Evolutionary conservation across 371 early-diverging fungal genomes (phyloP).

Genomic region (Cokeromyces recurvatus): DNA sequence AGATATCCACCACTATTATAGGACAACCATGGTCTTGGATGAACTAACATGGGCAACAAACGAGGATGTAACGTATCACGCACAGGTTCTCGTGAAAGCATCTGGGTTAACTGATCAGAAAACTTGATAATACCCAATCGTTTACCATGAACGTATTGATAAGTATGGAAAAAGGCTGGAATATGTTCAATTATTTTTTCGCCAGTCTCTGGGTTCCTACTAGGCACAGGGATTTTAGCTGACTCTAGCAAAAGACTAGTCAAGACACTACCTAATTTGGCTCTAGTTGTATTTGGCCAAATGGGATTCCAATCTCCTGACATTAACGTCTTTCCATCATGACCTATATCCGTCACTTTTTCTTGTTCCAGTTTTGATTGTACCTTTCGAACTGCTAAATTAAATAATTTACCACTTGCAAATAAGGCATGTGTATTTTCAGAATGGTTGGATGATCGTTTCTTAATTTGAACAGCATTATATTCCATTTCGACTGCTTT

Average conservation of each 20-base stretch:
- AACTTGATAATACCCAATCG: constrained; percentile 72
- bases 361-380: constrained; percentile 54
- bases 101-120: constrained; percentile 65
- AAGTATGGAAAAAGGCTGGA: constrained; percentile 82
- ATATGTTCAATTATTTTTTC: constrained; percentile 53
- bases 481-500: constrained; percentile 82
- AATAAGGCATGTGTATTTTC: constrained; percentile 46
- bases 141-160: constrained; percentile 60
- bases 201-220: constrained; percentile 54
- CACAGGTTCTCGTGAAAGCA: constrained; percentile 63
- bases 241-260: constrained; percentile 69
- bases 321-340: constrained; percentile 11
- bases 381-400: constrained; percentile 71
- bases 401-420: constrained; percentile 71
- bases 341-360: constrained; percentile 10
- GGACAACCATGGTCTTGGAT: constrained; percentile 92
- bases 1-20: constrained; percentile 90
- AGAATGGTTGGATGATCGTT: constrained; percentile 8
- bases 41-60: constrained; percentile 91
- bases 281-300: constrained; percentile 62
- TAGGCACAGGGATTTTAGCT: constrained; percentile 66
- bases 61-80: constrained; percentile 70
- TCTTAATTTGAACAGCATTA: constrained; percentile 71
- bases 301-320: constrained; percentile 54
- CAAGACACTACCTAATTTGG: constrained; percentile 65